Conservation (phyloP, 805 yeast species). For the Isabelozyma heimii region DNA sequence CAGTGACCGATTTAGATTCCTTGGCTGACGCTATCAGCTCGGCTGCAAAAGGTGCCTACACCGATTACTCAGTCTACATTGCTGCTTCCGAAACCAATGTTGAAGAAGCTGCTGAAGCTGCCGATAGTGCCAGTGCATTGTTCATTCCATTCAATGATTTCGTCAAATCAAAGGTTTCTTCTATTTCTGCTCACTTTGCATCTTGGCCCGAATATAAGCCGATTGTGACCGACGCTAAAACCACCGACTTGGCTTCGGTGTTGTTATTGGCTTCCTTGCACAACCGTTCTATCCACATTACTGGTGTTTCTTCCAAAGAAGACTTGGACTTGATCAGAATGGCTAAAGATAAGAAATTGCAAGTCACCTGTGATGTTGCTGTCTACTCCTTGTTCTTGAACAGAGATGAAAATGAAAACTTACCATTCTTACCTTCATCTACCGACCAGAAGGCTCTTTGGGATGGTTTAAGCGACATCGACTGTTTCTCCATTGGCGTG, state of each 20-base stretch:
- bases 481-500: constrained; percentile 83
- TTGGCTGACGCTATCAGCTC: constrained; percentile 61
- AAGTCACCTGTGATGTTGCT: constrained; percentile 87
- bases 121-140: constrained; percentile 70
- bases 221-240: constrained; percentile 86
- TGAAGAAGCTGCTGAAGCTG: constrained; percentile 56
- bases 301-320: constrained; percentile 76
- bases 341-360: constrained; percentile 78
- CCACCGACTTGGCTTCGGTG: constrained; percentile 90
- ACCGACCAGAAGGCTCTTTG: constrained; percentile 82
- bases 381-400: constrained; percentile 76
- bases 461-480: constrained; percentile 69
- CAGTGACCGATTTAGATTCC: constrained; percentile 63
- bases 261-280: constrained; percentile 85
- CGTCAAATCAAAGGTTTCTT: constrained; percentile 66
- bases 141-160: constrained; percentile 78
- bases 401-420: constrained; percentile 68
- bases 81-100: constrained; percentile 78
- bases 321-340: constrained; percentile 81
- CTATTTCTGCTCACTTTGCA: constrained; percentile 74
- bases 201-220: constrained; percentile 84
- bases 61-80: constrained; percentile 79
- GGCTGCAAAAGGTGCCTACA: constrained; percentile 60
- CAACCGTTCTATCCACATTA: constrained; percentile 80
- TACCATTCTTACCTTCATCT: constrained; percentile 71